Conservation (phyloP, 768 basidiomycete genomes). For the Coprinopsis marcescibilis region DNA sequence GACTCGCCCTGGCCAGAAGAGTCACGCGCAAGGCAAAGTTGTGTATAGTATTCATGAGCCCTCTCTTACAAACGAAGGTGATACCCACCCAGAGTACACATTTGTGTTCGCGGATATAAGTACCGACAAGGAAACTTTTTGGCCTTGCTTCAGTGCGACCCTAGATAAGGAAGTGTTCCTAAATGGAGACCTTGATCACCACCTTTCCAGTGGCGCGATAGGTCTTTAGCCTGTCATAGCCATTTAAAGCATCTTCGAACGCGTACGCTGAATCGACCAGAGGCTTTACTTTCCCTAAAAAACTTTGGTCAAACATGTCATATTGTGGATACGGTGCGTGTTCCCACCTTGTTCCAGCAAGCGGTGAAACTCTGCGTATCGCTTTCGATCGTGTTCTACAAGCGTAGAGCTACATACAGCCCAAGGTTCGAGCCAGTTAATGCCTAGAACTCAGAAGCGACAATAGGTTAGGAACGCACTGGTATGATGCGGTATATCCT, state of each 20-base stretch:
- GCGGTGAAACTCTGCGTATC: conserved; percentile 24
- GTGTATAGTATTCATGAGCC: no score
- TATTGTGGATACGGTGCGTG: neutral
- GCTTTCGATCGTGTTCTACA: conserved; percentile 21
- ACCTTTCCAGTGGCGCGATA: conserved; percentile 62
- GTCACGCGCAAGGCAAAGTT: no score
- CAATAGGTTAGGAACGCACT: conserved; percentile 26
- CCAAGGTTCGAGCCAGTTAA: no score
- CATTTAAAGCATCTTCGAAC: conserved; percentile 52
- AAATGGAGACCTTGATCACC: conserved; percentile 54
- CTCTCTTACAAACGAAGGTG: no score
- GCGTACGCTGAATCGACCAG: conserved; percentile 53
- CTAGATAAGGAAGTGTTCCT: no score
- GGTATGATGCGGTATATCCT: conserved; percentile 41
- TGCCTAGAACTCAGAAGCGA: neutral
- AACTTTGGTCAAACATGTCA: no score
- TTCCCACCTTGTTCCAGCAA: conserved; percentile 36
- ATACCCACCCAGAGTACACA: no score
- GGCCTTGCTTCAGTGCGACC: no score
- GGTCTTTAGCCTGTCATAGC: conserved; percentile 57
- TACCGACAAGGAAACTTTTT: no score
- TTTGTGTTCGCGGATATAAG: no score
- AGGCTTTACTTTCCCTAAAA: conserved; percentile 45
- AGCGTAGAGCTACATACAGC: neutral
- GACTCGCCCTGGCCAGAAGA: no score